phyloP scores from a whole-genome alignment of 2,329 filamentous ascomycete genomes.

The Cordyceps cateniannulata region DNA sequence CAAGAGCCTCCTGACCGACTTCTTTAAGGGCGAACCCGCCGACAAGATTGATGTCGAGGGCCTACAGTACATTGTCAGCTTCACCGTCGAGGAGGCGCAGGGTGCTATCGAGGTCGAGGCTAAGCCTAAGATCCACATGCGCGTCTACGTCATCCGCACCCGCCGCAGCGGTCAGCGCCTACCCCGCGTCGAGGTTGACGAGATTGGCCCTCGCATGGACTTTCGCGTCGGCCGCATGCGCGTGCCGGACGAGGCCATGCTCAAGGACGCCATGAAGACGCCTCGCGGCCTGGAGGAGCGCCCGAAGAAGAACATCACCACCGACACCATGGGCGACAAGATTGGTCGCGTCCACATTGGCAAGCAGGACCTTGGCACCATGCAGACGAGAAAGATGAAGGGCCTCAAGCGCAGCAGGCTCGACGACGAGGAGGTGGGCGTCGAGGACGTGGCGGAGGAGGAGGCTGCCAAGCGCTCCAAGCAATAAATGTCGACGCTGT shows the following conservation, averaged over 20 bases:
- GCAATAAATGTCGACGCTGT: slow-evolving; percentile 19
- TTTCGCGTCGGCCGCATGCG: slow-evolving; percentile 76
- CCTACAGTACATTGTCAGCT: slow-evolving; percentile 80
- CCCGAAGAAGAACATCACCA: slow-evolving; percentile 95
- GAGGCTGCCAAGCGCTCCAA: slow-evolving; percentile 33
- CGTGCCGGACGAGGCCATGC: slow-evolving; percentile 69
- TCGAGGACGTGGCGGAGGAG: slow-evolving; percentile 26
- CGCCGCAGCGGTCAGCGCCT: slow-evolving; percentile 81
- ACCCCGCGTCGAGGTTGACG: slow-evolving; percentile 86
- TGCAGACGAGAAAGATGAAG: slow-evolving; percentile 99
- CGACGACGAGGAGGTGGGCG: slow-evolving; percentile 44
- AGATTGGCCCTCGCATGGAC: slow-evolving; percentile 92
- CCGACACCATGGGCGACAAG: slow-evolving; percentile 92
- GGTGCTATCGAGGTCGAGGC: slow-evolving; percentile 27
- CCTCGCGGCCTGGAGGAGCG: slow-evolving; percentile 67
- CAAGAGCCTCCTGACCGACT: slow-evolving; percentile 81
- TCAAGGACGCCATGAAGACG: slow-evolving; percentile 89
- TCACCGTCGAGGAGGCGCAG: slow-evolving; percentile 65
- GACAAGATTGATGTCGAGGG: slow-evolving; percentile 91
- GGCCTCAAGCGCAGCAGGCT: slow-evolving; percentile 80
- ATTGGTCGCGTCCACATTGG: slow-evolving; percentile 86
- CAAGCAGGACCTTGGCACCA: slow-evolving; percentile 75
- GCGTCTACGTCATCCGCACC: slow-evolving; percentile 81
- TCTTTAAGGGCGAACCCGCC: slow-evolving; percentile 74
- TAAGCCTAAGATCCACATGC: slow-evolving; percentile 57